Conservation (phyloP, 352 stramenopile species). For the Peronospora destructor region DNA sequence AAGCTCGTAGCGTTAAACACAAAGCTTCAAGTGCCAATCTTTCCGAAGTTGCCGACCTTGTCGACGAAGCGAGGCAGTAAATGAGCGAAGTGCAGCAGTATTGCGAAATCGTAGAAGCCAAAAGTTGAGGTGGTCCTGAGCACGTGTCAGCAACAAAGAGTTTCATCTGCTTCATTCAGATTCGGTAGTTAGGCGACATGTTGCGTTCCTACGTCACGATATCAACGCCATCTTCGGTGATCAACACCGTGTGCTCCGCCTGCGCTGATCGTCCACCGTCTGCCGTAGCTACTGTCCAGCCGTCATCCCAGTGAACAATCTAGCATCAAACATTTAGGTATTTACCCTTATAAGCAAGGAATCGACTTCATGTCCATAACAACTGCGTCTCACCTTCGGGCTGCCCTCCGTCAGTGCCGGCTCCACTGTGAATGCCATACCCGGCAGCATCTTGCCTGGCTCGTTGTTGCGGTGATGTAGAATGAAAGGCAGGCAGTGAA, state of each 20-base stretch:
- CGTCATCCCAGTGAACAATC: slow-evolving; percentile 91
- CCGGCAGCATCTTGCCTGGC: slow-evolving; percentile 75
- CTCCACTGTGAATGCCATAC: slow-evolving; percentile 99
- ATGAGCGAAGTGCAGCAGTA: slow-evolving; percentile 4
- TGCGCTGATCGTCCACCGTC: slow-evolving; percentile 92
- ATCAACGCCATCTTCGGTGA: slow-evolving; percentile 92
- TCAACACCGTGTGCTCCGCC: slow-evolving; percentile 97
- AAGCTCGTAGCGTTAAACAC: slow-evolving; percentile 49
- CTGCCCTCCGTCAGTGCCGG: slow-evolving; percentile 92
- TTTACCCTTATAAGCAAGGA: background rate
- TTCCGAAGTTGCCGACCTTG: slow-evolving; percentile 29
- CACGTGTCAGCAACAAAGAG: background rate
- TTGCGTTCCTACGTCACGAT: slow-evolving; percentile 82
- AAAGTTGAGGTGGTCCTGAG: background rate
- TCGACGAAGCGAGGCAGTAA: slow-evolving; percentile 16
- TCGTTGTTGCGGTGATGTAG: slow-evolving; percentile 84
- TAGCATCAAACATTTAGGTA: slow-evolving; percentile 17
- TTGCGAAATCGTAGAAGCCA: background rate
- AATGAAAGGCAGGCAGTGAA: slow-evolving; percentile 95
- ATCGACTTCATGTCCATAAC: background rate
- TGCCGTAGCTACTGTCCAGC: slow-evolving; percentile 94
- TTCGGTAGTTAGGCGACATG: background rate
- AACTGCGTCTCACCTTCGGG: slow-evolving; percentile 47
- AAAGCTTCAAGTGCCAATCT: slow-evolving; percentile 76
- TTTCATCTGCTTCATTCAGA: slow-evolving; percentile 13